Evolutionary conservation across 176 grass and related monocot genomes (phyloP), one percentile per base, ranked within the genome.

Genomic region (Aegilops umbellulata): DNA sequence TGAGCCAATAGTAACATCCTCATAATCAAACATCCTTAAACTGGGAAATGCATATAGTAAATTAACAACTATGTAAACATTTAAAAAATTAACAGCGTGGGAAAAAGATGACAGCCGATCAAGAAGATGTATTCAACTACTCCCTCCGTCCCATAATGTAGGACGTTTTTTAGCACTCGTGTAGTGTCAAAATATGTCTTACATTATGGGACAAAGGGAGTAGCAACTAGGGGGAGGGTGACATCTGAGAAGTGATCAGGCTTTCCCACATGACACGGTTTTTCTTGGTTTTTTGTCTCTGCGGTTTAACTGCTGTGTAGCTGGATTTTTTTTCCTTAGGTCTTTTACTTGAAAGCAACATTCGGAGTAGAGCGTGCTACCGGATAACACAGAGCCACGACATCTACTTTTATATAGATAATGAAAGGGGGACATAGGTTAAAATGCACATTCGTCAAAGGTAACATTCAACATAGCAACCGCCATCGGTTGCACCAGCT

Each of bases 11-110:
- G 94, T 94, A 78, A 99, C 94, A 88, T 99, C 97, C 76, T 99
- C 97, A 74, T 98, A 91, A 64, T 88, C 91, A 77, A 95, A 98
- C 90, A 98, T 94, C 85, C 97, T 98, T 92, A 98, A 91, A 90
- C 94, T 95, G 88, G 30, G 47, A 86, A 79, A 80, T 79, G 17
- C 53, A 78, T 1, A 57, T 49, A 74, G 8, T 55, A 80, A 64
- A 65, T 81, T 38, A 87, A 29, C 24, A n/a, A 69, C 8, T 29
- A 80, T 27, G 13, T 61, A 1, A 76, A 76, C 25, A 53, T 55
- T 11, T 16, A 68, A 8, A 55, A 74, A 29, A 60, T 14, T 14
- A 60, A 71, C 10, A 55, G 7, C 24, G 25, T 55, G 8, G 22
- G 10, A 63, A 83, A 70, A 75, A 65, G 7, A 65, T 32, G 69